Percentiles rank a stretch among this genome's conserved stretches.
phyloP scores from a whole-genome alignment of 495 filamentous ascomycete species.

The Neurospora sp. region DNA sequence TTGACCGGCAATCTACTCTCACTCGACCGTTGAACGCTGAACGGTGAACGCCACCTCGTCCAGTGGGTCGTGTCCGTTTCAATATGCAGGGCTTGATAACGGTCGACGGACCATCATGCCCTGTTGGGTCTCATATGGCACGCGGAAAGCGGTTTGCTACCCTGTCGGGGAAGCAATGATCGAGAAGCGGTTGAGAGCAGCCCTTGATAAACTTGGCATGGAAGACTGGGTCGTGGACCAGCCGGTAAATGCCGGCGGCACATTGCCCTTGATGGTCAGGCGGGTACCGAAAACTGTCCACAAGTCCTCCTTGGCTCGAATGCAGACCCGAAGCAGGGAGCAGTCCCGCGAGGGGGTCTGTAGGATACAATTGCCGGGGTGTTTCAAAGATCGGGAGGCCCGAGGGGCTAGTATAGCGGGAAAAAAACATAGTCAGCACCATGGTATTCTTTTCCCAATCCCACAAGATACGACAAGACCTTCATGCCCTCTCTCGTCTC shows the following conservation, averaged over 20 bases:
- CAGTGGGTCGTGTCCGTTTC: neutral
- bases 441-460: neutral
- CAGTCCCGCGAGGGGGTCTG: neutral
- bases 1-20: neutral
- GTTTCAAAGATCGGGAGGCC: neutral
- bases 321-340: neutral
- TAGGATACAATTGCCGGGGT: neutral
- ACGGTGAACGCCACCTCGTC: neutral
- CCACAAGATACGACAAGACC: neutral
- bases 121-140: neutral
- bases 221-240: neutral
- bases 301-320: neutral
- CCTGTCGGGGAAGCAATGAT: neutral
- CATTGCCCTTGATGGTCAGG: neutral
- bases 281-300: neutral
- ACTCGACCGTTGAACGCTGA: neutral
- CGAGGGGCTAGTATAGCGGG: neutral
- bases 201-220: neutral
- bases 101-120: neutral
- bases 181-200: neutral
- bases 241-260: neutral
- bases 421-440: neutral
- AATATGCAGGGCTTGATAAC: neutral
- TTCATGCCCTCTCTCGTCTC: neutral
- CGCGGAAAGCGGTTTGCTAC: neutral